Evolutionary conservation across 805 yeast genomes (phyloP), one percentile per base, ranked within the genome.

Genomic region (Kodamaea fukazawae): DNA sequence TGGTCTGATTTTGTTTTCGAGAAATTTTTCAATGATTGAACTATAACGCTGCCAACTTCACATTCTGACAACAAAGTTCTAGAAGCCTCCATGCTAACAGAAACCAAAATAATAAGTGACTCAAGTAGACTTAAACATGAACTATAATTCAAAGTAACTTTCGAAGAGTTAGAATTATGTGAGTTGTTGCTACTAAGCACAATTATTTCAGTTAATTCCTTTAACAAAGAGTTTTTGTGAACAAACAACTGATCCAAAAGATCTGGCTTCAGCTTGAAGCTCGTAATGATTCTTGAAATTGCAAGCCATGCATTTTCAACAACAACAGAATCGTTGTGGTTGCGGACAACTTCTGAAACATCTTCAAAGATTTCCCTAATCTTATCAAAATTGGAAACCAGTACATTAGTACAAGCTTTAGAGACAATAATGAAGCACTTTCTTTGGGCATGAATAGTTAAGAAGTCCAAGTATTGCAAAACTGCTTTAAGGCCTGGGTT

Each of bases 391-490:
- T 76, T 74, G 1, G 64, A 52, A 2, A 47, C 41, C 7, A 69
- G 65, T 2, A 83, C 67, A 29, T 65, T 64, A 7, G 72, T 65
- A 47, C 87, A 79, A 3, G 90, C 70, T 50, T 83, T 82, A 3
- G 93, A 83, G 12, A 84, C 83, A 27, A 86, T 83, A 1, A 71
- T 64, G 26, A 89, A 63, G 11, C 95, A 87, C 47, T 88, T 84
- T 40, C 95, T 68, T 59, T 91, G 98, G 1, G 95, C 86, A 62
- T 87, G 96, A 14, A 81, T 73, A 1, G 96, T 86, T 58, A 91
- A 84, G 54, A 91, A 91, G 57, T 93, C 98, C 44, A 90, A 67
- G 53, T 79, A 86, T 51, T 76, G 78, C 32, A 93, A 60, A 45
- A 86, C 81, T 0, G 86, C 77, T 5, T 70, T 61, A 7, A 90